Evolutionary conservation across 2,329 filamentous ascomycete species (phyloP), one percentile per base, ranked within the genome.

Genomic region (Teratosphaeriaceae sp.): DNA sequence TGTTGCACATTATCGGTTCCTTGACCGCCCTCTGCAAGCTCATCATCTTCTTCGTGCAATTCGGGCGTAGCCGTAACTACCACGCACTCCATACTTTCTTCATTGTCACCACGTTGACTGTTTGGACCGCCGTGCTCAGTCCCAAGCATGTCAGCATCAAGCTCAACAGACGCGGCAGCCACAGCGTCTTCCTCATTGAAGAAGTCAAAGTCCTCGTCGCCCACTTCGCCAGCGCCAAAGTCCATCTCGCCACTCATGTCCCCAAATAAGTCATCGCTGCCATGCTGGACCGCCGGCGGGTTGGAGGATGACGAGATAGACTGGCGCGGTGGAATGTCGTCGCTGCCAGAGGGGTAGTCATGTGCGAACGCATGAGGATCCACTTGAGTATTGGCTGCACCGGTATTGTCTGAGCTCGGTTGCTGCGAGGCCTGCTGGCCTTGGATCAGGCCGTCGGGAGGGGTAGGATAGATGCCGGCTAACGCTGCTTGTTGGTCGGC

Each of bases 171-270:
- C 20, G n/a, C 18, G 41, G 15, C 20, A 27, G 42, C 41, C 40
- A 46, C 31, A 27, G 43, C 40, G 35, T 55, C 46, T 24, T 46
- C n/a, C 37, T 52, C 40, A 54, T 90, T 85, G 53, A 90, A 90
- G 62, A 89, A 90, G 59, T 78, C 86, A 60, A 90, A 90, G 57
- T 92, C 86, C 5, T 80, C 85, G 53, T 92, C 86, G 1, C 83
- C 88, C n/a, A 90, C 70, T n/a, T 69, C 78, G 49, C 79, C 75
- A n/a, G 80, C 77, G n/a, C 75, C 80, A 63, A 86, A 87, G 11
- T 80, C 80, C 51, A 85, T 71, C 42, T 85, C 82, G 16, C 74
- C 80, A 56, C 38, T 40, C 38, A 51, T 40, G 30, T 86, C 84
- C 18, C 75, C 81, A 56, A 86, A 85, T 4, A 87, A 67, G 53